Evolutionary conservation across 2,329 filamentous ascomycete species (phyloP).

Genomic region (Xylaria sp.): DNA sequence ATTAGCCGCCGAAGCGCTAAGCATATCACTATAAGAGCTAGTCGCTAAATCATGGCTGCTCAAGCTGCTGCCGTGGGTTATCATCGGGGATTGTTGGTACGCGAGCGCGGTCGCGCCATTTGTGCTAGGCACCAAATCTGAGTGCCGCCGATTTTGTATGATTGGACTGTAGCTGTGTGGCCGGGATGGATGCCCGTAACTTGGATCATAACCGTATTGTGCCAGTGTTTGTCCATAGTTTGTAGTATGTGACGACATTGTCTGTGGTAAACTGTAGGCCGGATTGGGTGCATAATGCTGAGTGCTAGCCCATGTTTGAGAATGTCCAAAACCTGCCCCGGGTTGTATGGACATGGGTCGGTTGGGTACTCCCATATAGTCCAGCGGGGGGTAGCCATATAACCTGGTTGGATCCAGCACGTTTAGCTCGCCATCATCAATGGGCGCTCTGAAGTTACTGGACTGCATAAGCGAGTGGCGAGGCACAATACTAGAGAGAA

Average conservation of each 20-base stretch:
- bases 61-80: slow-evolving; percentile 31
- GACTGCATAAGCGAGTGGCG: slow-evolving; percentile 68
- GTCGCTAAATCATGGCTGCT: slow-evolving; percentile 27
- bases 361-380: slow-evolving; percentile 23
- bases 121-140: slow-evolving; percentile 28
- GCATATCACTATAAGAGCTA: slow-evolving; percentile 35
- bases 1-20: slow-evolving; percentile 30
- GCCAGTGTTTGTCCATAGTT: slow-evolving; percentile 12
- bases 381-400: not conserved
- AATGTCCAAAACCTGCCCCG: slow-evolving; percentile 2
- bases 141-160: slow-evolving; percentile 33
- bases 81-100: slow-evolving; percentile 33
- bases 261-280: slow-evolving; percentile 28
- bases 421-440: slow-evolving; percentile 61
- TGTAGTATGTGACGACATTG: slow-evolving; percentile 28
- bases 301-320: slow-evolving; percentile 25
- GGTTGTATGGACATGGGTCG: slow-evolving; percentile 43
- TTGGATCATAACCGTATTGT: slow-evolving; percentile 17
- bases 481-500: slow-evolving; percentile 62
- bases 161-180: slow-evolving; percentile 16
- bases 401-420: slow-evolving; percentile 9
- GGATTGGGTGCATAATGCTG: slow-evolving; percentile 13
- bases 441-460: slow-evolving; percentile 74
- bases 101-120: slow-evolving; percentile 30
- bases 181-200: slow-evolving; percentile 28